Conservation (phyloP, 805 yeast genomes). For the Saturnispora kantuleensis region DNA sequence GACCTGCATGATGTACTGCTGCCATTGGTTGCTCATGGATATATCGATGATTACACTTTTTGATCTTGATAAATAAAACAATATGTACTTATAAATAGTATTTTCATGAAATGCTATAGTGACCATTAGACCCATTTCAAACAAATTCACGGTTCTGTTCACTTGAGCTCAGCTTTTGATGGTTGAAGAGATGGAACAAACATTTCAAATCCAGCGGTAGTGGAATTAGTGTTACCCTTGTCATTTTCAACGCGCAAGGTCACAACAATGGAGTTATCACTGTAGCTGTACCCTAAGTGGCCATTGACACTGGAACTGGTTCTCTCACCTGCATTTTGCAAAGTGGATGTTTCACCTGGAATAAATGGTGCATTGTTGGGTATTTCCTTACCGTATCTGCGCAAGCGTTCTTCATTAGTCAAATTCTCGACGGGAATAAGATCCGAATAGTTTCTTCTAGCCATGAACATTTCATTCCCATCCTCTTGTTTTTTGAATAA, state of each 20-base stretch:
- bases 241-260: conserved; percentile 69
- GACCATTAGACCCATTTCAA: too few species aligned
- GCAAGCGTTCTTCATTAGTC: conserved; percentile 3
- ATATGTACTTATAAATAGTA: too few species aligned
- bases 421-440: conserved; percentile 42
- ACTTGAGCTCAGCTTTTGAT: neutral
- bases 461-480: conserved; percentile 40
- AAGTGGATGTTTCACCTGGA: conserved; percentile 20
- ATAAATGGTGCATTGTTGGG: conserved; percentile 1
- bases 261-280: conserved; percentile 49
- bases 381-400: conserved; percentile 20
- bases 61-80: neutral
- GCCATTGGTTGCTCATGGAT: too few species aligned
- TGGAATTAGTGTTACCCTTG: conserved; percentile 34
- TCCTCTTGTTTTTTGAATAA: conserved; percentile 54
- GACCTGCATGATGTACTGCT: too few species aligned
- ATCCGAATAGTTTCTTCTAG: conserved; percentile 66
- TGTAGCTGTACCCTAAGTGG: conserved; percentile 42
- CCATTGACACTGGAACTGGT: conserved; percentile 3
- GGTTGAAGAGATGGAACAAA: conserved; percentile 45
- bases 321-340: conserved; percentile 9
- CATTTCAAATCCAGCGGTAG: conserved; percentile 57
- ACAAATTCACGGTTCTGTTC: too few species aligned
- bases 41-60: too few species aligned
- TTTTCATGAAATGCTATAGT: too few species aligned